Base-by-base conservation (phyloP, 139 green algal species). In the Dunaliella sp. region DNA sequence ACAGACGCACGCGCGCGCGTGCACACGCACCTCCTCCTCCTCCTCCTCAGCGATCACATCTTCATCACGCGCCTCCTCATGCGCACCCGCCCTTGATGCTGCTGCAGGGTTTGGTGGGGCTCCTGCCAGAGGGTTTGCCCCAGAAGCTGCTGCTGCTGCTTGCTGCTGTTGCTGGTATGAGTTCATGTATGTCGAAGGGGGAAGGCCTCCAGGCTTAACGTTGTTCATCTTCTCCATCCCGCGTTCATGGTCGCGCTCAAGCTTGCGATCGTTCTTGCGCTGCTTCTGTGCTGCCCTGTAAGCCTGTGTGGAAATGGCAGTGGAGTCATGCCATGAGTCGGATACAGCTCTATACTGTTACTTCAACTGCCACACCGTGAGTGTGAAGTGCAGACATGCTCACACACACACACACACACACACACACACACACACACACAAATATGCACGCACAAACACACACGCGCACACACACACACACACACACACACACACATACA, bases 11-110 rank as follows among this genome's bases (percentile, higher is more conserved):
- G n/a, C n/a, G n/a, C n/a, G n/a, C n/a, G n/a, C n/a, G n/a, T n/a
- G n/a, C n/a, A n/a, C n/a, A 78, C 73, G 16, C 73, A 78, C 73
- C 73, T 78, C 73, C 73, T 78, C 73, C 73, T 78, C 73, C 2
- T 78, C 73, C 73, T 78, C 73, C 73, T 78, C 73, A 3, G 28
- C 73, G 3, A 36, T 33, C 30, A 78, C 73, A 78, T 33, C 73
- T 36, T 78, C 30, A 33, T 21, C 73, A 32, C n/a, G 2, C 73
- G 12, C 22, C 73, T 78, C 73, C 30, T 12, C 73, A 16, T 65
- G 7, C 48, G 48, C 48, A 65, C 7, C 48, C 48, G 48, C 16
- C 16, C 48, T 65, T 7, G 48, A 65, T 65, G 48, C 48, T 16
- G 7, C 48, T 16, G 48, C n/a, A n/a, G n/a, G n/a, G n/a, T n/a